Evolutionary conservation across 495 filamentous ascomycete genomes (phyloP).

Genomic region (Cercophora sp.): DNA sequence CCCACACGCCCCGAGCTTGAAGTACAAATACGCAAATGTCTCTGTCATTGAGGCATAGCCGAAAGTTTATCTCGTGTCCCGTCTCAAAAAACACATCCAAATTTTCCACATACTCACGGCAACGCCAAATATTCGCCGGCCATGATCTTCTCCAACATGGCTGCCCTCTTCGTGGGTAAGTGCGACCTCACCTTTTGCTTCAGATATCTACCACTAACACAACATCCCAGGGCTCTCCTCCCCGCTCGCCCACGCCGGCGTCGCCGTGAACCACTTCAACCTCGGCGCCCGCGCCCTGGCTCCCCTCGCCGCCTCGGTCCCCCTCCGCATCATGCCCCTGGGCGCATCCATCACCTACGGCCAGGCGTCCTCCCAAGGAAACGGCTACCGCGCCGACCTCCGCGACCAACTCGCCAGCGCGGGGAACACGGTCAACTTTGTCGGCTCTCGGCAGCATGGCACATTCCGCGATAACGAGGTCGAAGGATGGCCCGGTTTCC

Average conservation of each 20-base stretch:
- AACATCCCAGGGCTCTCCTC: constrained; percentile 19
- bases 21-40: constrained; percentile 8
- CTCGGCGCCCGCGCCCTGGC: constrained; percentile 8
- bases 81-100: too few relatives aligned
- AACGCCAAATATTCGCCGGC: too few relatives aligned
- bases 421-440: constrained; percentile 45
- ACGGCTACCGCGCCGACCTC: constrained; percentile 34
- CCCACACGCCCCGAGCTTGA: background rate
- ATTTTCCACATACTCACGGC: too few relatives aligned
- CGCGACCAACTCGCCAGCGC: constrained; percentile 23
- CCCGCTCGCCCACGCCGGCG: constrained; percentile 21
- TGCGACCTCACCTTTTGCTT: constrained; percentile 1
- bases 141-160: constrained; percentile 15
- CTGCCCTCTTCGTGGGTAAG: constrained; percentile 10
- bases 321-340: constrained; percentile 49
- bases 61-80: background rate
- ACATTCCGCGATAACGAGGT: constrained; percentile 50
- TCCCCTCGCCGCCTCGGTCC: constrained; percentile 21
- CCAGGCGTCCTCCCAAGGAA: constrained; percentile 30
- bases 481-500: constrained; percentile 48
- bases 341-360: constrained; percentile 56
- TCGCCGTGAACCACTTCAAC: constrained; percentile 21
- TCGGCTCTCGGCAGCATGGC: constrained; percentile 43
- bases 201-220: background rate
- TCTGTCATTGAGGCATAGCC: constrained; percentile 1